Base-by-base conservation (phyloP, 1,284 basidiomycete species). In the Hymenochaete sp. region DNA sequence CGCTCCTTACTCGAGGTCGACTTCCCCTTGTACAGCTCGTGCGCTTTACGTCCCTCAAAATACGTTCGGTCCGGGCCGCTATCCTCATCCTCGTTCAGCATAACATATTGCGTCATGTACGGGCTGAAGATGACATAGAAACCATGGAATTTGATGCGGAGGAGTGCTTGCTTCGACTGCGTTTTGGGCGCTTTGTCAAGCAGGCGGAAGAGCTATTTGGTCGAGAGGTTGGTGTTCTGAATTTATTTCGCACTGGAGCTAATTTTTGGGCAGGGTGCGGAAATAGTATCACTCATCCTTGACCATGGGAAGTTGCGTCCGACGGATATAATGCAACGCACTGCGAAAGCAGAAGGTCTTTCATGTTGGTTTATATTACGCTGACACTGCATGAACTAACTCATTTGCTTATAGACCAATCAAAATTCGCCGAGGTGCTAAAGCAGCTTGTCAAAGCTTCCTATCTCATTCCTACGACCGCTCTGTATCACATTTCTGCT, bases 31-130 rank as follows among this genome's bases (percentile, higher is more conserved):
- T 72, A 3, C 77, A 84, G 51, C 66, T 95, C 28, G 69, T 86
- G 37, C 80, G 80, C 38, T 78, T 77, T 59, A 74, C 84, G 32
- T 60, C 63, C n/a, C 60, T 87, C 31, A 79, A 79, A 56, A 72
- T 79, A 6, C 73, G 81, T 13, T 77, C 75, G 1, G 73, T 85
- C 22, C 78, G 86, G 44, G 82, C 83, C 16, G 72, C 82, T 22
- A 70, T 97, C 39, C 67, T 98, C 46, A 77, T 86, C 41, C 77
- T 98, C 43, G 75, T 93, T 19, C 93, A 98, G 63, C 93, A 98
- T 62, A 92, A 93, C 61, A 67, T 97, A 44, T 72, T 93, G 31
- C 90, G 88, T 76, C 83, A 92, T 58, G 80, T 86, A 2, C 73
- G 75, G 38, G 75, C 74, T 3, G 77, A 80, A 27, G 78, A 80